phyloP scores from a whole-genome alignment of 2,329 filamentous ascomycete species.

The Colletotrichum lindemuthianum region DNA sequence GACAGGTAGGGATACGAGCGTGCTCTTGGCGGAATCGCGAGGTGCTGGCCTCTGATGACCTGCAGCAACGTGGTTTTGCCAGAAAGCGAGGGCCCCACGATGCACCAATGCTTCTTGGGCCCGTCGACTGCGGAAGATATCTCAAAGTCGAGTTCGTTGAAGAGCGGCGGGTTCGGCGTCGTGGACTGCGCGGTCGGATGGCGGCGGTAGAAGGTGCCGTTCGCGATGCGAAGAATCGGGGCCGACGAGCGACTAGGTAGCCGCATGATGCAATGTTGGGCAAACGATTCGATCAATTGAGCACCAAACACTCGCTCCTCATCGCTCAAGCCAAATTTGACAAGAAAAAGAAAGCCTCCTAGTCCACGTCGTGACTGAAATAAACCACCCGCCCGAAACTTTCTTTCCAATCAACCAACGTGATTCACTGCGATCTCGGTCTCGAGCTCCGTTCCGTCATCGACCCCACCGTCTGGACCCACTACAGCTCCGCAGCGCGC shows the following conservation, averaged over 20 bases:
- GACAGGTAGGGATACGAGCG: constrained; percentile 83
- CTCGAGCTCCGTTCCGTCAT: constrained; percentile 24
- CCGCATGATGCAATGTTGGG: constrained; percentile 13
- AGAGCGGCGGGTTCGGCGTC: constrained; percentile 76
- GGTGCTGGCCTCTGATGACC: constrained; percentile 77
- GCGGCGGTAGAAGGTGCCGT: constrained; percentile 85
- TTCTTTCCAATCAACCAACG: constrained; percentile 22
- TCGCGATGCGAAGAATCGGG: constrained; percentile 76
- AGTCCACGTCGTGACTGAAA: constrained; percentile 1
- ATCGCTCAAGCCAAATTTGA: background rate
- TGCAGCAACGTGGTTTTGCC: constrained; percentile 88
- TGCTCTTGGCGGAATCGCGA: constrained; percentile 79
- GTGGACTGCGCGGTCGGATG: constrained; percentile 66
- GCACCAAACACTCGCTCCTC: background rate
- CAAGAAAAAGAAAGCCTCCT: background rate
- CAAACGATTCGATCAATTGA: background rate
- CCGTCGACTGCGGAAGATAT: constrained; percentile 65
- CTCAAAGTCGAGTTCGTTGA: constrained; percentile 75
- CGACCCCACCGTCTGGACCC: constrained; percentile 6
- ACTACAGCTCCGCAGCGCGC: constrained; percentile 6
- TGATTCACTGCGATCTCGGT: constrained; percentile 30
- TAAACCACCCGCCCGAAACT: constrained; percentile 2
- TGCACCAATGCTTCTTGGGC: constrained; percentile 76
- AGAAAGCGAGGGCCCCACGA: constrained; percentile 81
- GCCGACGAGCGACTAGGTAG: constrained; percentile 40